Evolutionary conservation across 202 grass and related monocot genomes (phyloP).

Genomic region (Bolboschoenoplectus hybrid): DNA sequence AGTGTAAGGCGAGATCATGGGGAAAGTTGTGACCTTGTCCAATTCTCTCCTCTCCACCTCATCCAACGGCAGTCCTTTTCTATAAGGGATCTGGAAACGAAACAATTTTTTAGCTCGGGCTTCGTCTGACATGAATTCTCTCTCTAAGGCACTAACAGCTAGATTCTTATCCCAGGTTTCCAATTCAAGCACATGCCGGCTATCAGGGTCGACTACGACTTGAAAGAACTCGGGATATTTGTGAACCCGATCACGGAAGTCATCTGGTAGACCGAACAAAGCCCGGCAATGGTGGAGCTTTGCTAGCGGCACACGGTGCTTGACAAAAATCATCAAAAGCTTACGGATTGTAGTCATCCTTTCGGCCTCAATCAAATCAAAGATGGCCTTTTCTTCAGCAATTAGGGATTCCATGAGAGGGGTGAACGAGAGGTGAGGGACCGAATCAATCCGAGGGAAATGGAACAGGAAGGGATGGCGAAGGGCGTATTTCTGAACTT

Average conservation of each 20-base stretch:
- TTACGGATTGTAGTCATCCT: slow-evolving; percentile 59
- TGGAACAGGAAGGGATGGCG: slow-evolving; percentile 72
- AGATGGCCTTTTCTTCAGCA: slow-evolving; percentile 57
- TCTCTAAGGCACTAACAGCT: slow-evolving; percentile 77
- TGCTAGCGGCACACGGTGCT: slow-evolving; percentile 59
- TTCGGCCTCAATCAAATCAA: slow-evolving; percentile 50
- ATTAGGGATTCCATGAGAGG: slow-evolving; percentile 81
- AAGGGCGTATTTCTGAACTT: slow-evolving; percentile 50
- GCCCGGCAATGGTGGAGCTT: slow-evolving; percentile 83
- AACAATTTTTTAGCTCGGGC: slow-evolving; percentile 59
- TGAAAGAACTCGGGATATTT: slow-evolving; percentile 70
- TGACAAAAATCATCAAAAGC: slow-evolving; percentile 78
- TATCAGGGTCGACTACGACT: slow-evolving; percentile 73
- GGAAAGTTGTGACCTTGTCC: slow-evolving; percentile 67
- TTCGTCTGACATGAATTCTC: slow-evolving; percentile 71
- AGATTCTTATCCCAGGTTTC: slow-evolving; percentile 68
- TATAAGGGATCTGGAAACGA: slow-evolving; percentile 64
- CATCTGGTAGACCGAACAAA: slow-evolving; percentile 73
- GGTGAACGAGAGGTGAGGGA: slow-evolving; percentile 70
- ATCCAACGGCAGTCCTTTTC: slow-evolving; percentile 60
- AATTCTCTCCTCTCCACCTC: slow-evolving; percentile 59
- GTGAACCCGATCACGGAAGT: slow-evolving; percentile 72
- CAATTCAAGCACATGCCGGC: slow-evolving; percentile 76
- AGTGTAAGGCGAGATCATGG: slow-evolving; percentile 77
- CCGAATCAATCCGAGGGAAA: slow-evolving; percentile 50